phyloP scores from a whole-genome alignment of 2,329 filamentous ascomycete genomes.

The Lasiodiplodia theobromae region DNA sequence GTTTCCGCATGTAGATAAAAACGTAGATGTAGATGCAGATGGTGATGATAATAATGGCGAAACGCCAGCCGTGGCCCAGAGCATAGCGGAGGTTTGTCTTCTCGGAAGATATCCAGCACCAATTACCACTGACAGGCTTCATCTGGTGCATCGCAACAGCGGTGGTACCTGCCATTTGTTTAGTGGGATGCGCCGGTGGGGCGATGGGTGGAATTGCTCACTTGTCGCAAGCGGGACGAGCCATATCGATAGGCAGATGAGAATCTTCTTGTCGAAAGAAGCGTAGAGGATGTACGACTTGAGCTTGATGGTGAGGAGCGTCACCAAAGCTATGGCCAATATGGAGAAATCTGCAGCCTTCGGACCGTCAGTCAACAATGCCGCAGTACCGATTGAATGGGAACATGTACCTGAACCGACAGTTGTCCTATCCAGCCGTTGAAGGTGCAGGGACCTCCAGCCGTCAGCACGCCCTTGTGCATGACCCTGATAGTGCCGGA shows the following conservation, averaged over 20 bases:
- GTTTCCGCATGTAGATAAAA: constrained; percentile 44
- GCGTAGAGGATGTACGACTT: constrained; percentile 44
- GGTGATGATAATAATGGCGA: constrained; percentile 51
- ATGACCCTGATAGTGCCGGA: constrained; percentile 49
- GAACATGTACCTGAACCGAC: constrained; percentile 51
- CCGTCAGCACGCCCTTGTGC: constrained; percentile 36
- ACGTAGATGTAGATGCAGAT: constrained; percentile 55
- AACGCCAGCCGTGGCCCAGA: constrained; percentile 56
- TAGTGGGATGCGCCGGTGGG: background rate
- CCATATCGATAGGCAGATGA: constrained; percentile 52
- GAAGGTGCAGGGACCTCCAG: constrained; percentile 47
- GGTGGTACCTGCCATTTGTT: constrained; percentile 8
- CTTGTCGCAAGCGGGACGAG: constrained; percentile 50
- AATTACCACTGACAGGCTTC: constrained; percentile 55
- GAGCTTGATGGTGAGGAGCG: constrained; percentile 50
- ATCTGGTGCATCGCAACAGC: constrained; percentile 34
- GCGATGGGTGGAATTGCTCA: constrained; percentile 27
- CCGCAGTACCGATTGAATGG: background rate
- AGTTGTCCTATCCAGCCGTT: constrained; percentile 58
- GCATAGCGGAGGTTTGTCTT: constrained; percentile 51
- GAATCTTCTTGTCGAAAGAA: constrained; percentile 39
- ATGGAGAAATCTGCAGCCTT: constrained; percentile 50
- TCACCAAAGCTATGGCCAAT: constrained; percentile 54
- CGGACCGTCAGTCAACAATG: constrained; percentile 3
- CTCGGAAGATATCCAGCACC: constrained; percentile 56